These are phyloP conservation scores for Arachis monticola DNA, from an alignment of 331 rosid genomes.

Conservation along the genomic window DNA sequence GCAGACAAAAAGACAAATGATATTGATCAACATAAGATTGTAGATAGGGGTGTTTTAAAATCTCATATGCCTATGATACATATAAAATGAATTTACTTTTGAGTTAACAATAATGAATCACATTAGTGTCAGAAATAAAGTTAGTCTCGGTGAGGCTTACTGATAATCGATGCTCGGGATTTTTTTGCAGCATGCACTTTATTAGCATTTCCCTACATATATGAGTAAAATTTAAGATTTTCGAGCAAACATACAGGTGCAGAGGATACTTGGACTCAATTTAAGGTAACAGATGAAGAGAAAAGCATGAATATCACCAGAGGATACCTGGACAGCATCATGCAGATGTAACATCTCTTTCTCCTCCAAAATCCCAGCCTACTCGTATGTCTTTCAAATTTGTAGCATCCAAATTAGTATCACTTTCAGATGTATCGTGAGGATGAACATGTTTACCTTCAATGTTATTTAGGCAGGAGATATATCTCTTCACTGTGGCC, in stretches of 20 bases:
- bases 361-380: slow-evolving; percentile 36
- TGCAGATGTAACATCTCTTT: slow-evolving; percentile 22
- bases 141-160: slow-evolving; percentile 53
- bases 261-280: neutral
- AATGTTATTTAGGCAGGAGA: slow-evolving; percentile 62
- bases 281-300: no score
- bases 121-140: slow-evolving; percentile 14
- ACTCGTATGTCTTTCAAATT: slow-evolving; percentile 79
- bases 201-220: slow-evolving; percentile 83
- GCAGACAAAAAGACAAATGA: slow-evolving; percentile 61
- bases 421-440: slow-evolving; percentile 55
- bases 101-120: slow-evolving; percentile 28
- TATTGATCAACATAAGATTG: slow-evolving; percentile 79
- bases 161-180: slow-evolving; percentile 87
- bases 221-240: slow-evolving; percentile 33
- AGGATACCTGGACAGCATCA: neutral
- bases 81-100: slow-evolving; percentile 32
- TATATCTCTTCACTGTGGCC: slow-evolving; percentile 79
- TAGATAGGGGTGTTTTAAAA: slow-evolving; percentile 89
- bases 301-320: no score
- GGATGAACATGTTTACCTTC: slow-evolving; percentile 73
- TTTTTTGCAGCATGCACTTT: slow-evolving; percentile 94
- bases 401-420: slow-evolving; percentile 50
- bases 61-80: slow-evolving; percentile 79
- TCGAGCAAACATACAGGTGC: slow-evolving; percentile 5